Conservation (phyloP, 140 eudicot species). For the Stevia rebaudiana region DNA sequence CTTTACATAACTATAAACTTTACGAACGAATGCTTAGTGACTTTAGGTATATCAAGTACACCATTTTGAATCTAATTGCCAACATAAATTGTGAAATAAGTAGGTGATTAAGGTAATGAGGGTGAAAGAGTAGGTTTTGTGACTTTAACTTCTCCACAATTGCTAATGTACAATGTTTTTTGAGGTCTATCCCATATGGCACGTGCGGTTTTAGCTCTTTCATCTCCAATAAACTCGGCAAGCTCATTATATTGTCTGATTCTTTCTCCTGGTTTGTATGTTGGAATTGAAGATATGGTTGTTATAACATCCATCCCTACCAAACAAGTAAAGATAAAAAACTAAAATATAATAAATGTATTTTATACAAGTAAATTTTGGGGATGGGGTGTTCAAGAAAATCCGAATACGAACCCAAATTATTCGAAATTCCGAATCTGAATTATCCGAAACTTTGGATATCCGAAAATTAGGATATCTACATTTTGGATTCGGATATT, state of each 20-base stretch:
- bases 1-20: no score
- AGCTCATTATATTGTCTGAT: conserved; percentile 77
- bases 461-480: no score
- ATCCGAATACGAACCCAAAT: no score
- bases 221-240: conserved; percentile 93
- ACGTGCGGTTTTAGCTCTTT: conserved; percentile 88
- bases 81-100: background rate
- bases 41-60: no score
- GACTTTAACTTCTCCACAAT: conserved; percentile 81
- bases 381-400: no score
- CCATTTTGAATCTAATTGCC: background rate
- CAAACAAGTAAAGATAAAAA: background rate
- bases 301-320: conserved; percentile 86
- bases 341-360: no score
- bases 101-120: conserved; percentile 48
- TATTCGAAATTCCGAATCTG: no score
- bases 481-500: no score
- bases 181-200: conserved; percentile 85
- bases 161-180: conserved; percentile 72
- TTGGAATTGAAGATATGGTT: conserved; percentile 61
- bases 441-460: no score
- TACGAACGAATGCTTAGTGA: no score
- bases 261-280: conserved; percentile 72
- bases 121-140: conserved; percentile 88
- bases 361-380: no score